These are phyloP conservation scores for Agrocybe pediades DNA, from an alignment of 768 basidiomycete genomes.

Conservation along the genomic window DNA sequence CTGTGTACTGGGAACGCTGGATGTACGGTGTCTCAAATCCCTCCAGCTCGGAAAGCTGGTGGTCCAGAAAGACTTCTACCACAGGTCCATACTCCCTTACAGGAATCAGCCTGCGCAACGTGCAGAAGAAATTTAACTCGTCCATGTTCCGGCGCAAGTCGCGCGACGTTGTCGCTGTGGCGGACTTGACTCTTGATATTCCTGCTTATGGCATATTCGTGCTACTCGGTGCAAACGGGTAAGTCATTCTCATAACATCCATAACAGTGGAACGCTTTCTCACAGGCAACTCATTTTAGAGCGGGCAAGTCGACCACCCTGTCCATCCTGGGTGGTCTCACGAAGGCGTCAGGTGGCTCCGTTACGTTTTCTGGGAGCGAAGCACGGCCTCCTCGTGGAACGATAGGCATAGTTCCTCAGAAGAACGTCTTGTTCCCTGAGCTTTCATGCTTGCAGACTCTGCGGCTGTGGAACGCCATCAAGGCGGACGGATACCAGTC, in stretches of 20 bases:
- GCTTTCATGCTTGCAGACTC: slow-evolving; percentile 70
- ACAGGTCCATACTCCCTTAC: too few relatives aligned
- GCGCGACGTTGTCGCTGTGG: slow-evolving; percentile 56
- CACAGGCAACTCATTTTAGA: slow-evolving; percentile 31
- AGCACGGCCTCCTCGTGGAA: slow-evolving; percentile 58
- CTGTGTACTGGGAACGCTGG: slow-evolving; percentile 58
- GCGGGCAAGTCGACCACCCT: slow-evolving; percentile 79
- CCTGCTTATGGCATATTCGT: slow-evolving; percentile 76
- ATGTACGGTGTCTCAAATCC: slow-evolving; percentile 61
- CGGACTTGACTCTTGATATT: slow-evolving; percentile 66
- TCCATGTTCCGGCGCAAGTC: slow-evolving; percentile 50
- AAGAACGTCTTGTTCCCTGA: slow-evolving; percentile 84
- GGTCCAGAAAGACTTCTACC: background rate
- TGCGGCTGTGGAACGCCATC: slow-evolving; percentile 72
- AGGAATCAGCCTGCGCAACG: slow-evolving; percentile 62
- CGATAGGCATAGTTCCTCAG: slow-evolving; percentile 78
- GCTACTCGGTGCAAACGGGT: slow-evolving; percentile 74
- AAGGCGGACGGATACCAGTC: slow-evolving; percentile 48
- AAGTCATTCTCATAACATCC: slow-evolving; percentile 10
- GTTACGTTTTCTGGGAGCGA: slow-evolving; percentile 60
- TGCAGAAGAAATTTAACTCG: slow-evolving; percentile 58
- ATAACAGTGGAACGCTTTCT: background rate
- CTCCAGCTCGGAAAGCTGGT: slow-evolving; percentile 12
- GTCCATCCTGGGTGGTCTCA: slow-evolving; percentile 65
- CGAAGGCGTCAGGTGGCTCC: slow-evolving; percentile 59